These are phyloP conservation scores for Boletus rufocinnamomeus DNA, from an alignment of 768 basidiomycete species.

Conservation along the genomic window DNA sequence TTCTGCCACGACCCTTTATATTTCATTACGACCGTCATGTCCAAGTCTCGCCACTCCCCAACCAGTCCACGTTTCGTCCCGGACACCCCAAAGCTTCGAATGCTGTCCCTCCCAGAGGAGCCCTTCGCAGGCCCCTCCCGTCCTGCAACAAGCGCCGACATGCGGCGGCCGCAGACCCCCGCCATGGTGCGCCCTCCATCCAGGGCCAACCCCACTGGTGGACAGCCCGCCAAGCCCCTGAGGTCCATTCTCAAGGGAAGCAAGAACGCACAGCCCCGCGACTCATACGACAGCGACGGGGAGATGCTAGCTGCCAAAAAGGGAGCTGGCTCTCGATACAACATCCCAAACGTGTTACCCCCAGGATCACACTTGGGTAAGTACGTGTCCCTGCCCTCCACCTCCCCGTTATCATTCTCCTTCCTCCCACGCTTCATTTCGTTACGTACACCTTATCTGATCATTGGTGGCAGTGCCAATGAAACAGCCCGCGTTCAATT, in stretches of 20 bases:
- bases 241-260: slow-evolving; percentile 36
- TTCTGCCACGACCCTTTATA: slow-evolving; percentile 22
- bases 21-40: slow-evolving; percentile 33
- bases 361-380: slow-evolving; percentile 30
- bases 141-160: slow-evolving; percentile 17
- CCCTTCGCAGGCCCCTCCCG: slow-evolving; percentile 10
- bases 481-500: slow-evolving; percentile 42
- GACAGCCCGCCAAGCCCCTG: slow-evolving; percentile 27
- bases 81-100: slow-evolving; percentile 23
- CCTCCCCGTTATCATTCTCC: not conserved
- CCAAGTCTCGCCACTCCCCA: slow-evolving; percentile 20
- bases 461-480: slow-evolving; percentile 34
- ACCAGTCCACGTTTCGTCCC: slow-evolving; percentile 21
- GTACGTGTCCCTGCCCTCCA: not conserved
- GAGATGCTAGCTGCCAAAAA: slow-evolving; percentile 28
- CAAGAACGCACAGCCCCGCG: slow-evolving; percentile 11
- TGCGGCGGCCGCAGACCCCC: slow-evolving; percentile 25
- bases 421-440: not conserved
- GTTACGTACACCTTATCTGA: slow-evolving; percentile 31
- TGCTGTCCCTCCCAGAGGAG: slow-evolving; percentile 25
- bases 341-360: slow-evolving; percentile 23
- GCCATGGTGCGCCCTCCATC: slow-evolving; percentile 15
- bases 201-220: slow-evolving; percentile 24
- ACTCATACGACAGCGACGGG: slow-evolving; percentile 35
- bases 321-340: slow-evolving; percentile 22